These are phyloP conservation scores for Obba rivulosa DNA, from an alignment of 768 basidiomycete species.

Conservation along the genomic window DNA sequence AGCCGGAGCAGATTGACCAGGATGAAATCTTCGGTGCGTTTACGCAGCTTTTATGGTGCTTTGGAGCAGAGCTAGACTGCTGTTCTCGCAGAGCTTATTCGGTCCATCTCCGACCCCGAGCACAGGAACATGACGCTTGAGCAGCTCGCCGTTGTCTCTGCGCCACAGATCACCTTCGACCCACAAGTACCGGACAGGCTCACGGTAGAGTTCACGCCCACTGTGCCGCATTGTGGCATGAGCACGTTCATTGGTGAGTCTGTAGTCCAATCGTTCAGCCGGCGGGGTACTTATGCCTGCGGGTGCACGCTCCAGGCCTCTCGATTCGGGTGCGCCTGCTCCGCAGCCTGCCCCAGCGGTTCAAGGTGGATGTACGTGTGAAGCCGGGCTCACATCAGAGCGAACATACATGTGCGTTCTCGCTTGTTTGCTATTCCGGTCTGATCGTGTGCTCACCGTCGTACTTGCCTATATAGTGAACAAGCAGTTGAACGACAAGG, in stretches of 20 bases:
- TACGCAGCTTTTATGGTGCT: background rate
- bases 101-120: slow-evolving; percentile 92
- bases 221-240: slow-evolving; percentile 97
- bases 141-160: slow-evolving; percentile 91
- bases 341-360: slow-evolving; percentile 84
- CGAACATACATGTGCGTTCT: slow-evolving; percentile 70
- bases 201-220: slow-evolving; percentile 91
- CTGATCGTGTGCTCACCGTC: background rate
- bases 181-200: slow-evolving; percentile 53
- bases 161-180: slow-evolving; percentile 67
- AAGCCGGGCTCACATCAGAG: slow-evolving; percentile 96
- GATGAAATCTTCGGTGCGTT: slow-evolving; percentile 86
- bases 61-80: background rate
- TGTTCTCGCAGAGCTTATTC: slow-evolving; percentile 68
- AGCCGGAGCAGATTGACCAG: slow-evolving; percentile 74
- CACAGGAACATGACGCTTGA: slow-evolving; percentile 88
- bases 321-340: slow-evolving; percentile 91
- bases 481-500: slow-evolving; percentile 98
- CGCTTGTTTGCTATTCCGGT: background rate
- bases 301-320: slow-evolving; percentile 51
- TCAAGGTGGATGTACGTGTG: slow-evolving; percentile 90
- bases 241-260: slow-evolving; percentile 87
- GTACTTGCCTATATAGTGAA: slow-evolving; percentile 55
- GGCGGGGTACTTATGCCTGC: too few species aligned
- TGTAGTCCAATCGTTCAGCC: too few species aligned